A percentile compares a stretch with the other conserved stretches of the same genome.
phyloP scores from a whole-genome alignment of 2,329 filamentous ascomycete genomes.

The Elsinoe ampelina region DNA sequence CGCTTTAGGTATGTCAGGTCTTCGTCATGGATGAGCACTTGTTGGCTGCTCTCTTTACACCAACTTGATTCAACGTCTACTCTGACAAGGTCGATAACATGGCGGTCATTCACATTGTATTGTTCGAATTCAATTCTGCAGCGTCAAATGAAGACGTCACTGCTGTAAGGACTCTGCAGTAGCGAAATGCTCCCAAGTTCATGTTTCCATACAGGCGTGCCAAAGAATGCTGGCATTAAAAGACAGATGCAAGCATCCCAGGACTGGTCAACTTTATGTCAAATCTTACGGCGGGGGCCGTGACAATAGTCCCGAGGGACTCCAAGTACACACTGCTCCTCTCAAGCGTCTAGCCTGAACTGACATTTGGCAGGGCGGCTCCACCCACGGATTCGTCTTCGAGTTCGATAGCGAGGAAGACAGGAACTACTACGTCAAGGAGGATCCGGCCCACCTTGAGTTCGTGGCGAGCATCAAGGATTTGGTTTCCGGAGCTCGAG shows the following conservation, averaged over 20 bases:
- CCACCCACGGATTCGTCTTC: conserved; percentile 60
- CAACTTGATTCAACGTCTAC: too few relatives aligned
- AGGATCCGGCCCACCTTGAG: conserved; percentile 54
- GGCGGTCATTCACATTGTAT: conserved; percentile 58
- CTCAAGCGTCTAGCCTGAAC: not conserved
- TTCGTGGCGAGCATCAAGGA: conserved; percentile 47
- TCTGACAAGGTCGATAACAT: conserved; percentile 31
- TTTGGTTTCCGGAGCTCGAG: conserved; percentile 45
- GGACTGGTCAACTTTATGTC: conserved; percentile 52
- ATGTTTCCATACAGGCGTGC: conserved; percentile 39
- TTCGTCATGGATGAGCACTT: too few relatives aligned
- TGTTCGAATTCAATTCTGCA: conserved; percentile 55
- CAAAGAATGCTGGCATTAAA: conserved; percentile 48
- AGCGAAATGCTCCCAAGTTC: not conserved
- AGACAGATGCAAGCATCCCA: conserved; percentile 51
- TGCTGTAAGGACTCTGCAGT: conserved; percentile 39
- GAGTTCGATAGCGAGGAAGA: conserved; percentile 57
- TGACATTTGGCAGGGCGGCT: conserved; percentile 39
- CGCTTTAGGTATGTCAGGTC: not conserved
- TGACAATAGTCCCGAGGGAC: conserved; percentile 53
- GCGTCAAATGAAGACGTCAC: conserved; percentile 42
- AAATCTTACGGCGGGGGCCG: conserved; percentile 48
- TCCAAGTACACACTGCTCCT: conserved; percentile 41
- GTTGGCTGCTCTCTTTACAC: too few relatives aligned
- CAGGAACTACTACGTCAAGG: conserved; percentile 56